A percentile compares a stretch with the other conserved stretches of the same genome.
Conservation (phyloP, 345 rosid species). For the Populus pruinosa region DNA sequence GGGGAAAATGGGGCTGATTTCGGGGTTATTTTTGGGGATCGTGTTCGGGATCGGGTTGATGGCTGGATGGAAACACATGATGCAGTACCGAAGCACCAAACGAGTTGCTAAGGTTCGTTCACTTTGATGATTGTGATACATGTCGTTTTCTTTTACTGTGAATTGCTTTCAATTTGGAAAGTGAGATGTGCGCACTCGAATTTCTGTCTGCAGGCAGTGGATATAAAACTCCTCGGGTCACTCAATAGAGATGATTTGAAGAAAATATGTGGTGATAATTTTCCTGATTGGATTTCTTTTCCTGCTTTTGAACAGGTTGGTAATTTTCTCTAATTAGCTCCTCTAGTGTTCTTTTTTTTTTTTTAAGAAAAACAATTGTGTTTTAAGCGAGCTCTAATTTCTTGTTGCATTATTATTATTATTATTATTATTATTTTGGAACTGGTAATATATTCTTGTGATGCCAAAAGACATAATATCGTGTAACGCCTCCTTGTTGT, state of each 20-base stretch:
- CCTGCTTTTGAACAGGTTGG: constrained; percentile 97
- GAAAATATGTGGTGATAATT: constrained; percentile 95
- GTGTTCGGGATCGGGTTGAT: constrained; percentile 77
- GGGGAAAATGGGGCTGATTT: constrained; percentile 80
- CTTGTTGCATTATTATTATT: background rate
- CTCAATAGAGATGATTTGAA: constrained; percentile 38
- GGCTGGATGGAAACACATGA: constrained; percentile 97
- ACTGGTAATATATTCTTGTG: background rate
- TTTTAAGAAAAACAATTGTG: background rate
- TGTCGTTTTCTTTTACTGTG: background rate
- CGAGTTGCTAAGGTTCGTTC: constrained; percentile 71
- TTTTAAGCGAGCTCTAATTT: too few relatives aligned
- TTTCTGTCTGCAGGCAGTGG: constrained; percentile 67
- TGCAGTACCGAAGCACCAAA: constrained; percentile 75
- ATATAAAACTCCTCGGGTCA: constrained; percentile 82
- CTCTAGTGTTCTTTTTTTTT: background rate
- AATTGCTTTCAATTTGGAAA: background rate
- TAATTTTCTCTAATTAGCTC: background rate
- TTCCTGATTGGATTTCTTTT: constrained; percentile 96
- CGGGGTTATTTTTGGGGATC: constrained; percentile 81
- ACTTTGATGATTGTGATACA: background rate
- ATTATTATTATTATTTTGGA: background rate
- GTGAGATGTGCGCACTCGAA: background rate
- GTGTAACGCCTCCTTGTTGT: too few relatives aligned
- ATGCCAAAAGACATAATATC: too few relatives aligned